Percentiles rank a stretch among this genome's conserved stretches.
phyloP scores from a whole-genome alignment of 2,329 filamentous ascomycete genomes.

The Aspergillus eucalypticola region DNA sequence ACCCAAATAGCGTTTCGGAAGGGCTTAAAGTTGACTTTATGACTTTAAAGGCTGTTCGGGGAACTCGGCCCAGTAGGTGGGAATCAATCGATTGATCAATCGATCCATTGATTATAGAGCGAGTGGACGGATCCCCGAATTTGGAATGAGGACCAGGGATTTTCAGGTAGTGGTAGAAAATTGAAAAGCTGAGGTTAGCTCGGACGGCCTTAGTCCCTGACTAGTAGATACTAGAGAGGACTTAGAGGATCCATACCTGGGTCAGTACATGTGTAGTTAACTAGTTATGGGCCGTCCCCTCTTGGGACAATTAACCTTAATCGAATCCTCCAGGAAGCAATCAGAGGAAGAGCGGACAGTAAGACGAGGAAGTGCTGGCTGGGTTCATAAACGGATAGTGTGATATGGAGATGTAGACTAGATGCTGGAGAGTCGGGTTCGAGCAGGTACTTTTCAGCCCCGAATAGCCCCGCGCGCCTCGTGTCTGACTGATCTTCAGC shows the following conservation, averaged over 20 bases:
- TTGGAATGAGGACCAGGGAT: conserved; percentile 3
- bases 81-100: neutral
- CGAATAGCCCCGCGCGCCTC: conserved; percentile 9
- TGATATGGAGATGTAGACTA: neutral
- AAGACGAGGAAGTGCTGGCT: neutral
- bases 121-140: neutral
- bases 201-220: neutral
- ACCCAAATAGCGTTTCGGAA: conserved; percentile 9
- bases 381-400: neutral
- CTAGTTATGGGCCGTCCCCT: neutral
- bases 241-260: neutral
- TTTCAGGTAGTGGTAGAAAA: neutral
- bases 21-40: conserved; percentile 7
- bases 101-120: neutral
- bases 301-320: conserved; percentile 2
- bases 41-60: conserved; percentile 5
- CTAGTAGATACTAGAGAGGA: neutral
- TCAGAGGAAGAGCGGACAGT: neutral
- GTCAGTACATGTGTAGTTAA: neutral
- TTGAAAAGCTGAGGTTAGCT: neutral
- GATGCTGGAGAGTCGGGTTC: neutral
- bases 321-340: neutral
- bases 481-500: conserved; percentile 7
- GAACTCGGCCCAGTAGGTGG: conserved; percentile 2
- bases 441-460: neutral